These are phyloP conservation scores for Cyclaneusma minus DNA, from an alignment of 2,329 filamentous ascomycete species.

Conservation along the genomic window DNA sequence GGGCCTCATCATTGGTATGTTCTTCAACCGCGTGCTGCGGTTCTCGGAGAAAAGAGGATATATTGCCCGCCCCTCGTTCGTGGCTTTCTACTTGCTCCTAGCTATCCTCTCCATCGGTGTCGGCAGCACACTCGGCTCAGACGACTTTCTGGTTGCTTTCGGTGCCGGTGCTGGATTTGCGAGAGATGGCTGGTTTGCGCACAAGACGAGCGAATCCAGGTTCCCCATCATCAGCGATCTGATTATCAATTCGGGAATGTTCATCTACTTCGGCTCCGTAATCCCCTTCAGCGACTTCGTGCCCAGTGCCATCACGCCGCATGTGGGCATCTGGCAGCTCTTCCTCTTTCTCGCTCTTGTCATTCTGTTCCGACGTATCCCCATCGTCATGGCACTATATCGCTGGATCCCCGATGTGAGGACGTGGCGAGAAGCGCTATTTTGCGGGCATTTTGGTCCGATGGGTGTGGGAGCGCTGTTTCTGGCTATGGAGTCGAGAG, in stretches of 20 bases:
- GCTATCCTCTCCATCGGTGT: slow-evolving; percentile 34
- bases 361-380: slow-evolving; percentile 33
- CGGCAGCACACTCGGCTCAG: slow-evolving; percentile 32
- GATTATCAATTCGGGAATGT: slow-evolving; percentile 36
- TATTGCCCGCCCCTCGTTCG: slow-evolving; percentile 31
- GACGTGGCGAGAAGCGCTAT: slow-evolving; percentile 34
- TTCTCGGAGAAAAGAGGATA: slow-evolving; percentile 28
- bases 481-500: slow-evolving; percentile 37
- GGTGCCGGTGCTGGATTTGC: slow-evolving; percentile 38
- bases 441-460: slow-evolving; percentile 39
- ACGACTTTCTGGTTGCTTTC: slow-evolving; percentile 41
- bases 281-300: slow-evolving; percentile 33
- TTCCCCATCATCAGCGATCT: slow-evolving; percentile 35
- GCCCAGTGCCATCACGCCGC: slow-evolving; percentile 22
- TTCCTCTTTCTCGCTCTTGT: slow-evolving; percentile 30
- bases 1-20: slow-evolving; percentile 29
- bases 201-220: slow-evolving; percentile 26
- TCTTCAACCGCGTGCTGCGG: slow-evolving; percentile 29
- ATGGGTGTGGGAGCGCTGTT: slow-evolving; percentile 41
- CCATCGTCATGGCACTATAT: slow-evolving; percentile 31
- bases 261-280: slow-evolving; percentile 38
- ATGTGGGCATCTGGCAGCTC: slow-evolving; percentile 23
- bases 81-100: slow-evolving; percentile 38
- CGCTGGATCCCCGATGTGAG: slow-evolving; percentile 29
- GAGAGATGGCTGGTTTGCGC: slow-evolving; percentile 34